Base-by-base conservation (phyloP, 2,329 filamentous ascomycete genomes). In the Aureobasidium sp. region DNA sequence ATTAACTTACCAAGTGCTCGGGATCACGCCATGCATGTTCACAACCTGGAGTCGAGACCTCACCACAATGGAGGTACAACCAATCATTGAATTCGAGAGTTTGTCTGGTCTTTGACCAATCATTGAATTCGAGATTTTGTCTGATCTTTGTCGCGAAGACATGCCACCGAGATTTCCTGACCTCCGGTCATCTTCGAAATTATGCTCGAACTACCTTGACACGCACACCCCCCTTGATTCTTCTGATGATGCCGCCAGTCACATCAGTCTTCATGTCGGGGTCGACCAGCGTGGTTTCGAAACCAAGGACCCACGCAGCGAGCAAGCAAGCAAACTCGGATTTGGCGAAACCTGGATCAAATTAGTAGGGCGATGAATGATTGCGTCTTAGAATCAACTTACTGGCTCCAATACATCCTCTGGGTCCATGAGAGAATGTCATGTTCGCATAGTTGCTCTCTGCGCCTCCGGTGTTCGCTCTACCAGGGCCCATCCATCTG, bases 391-490 rank as follows among this genome's bases (percentile, higher is more conserved):
- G 3, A 4, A 58, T 36, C 5, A 7, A 42, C 50, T 42, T 42
- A 54, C 50, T 42, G 47, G 70, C 66, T 16, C 71, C 71, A 37
- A 71, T 70, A 53, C 70, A 72, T 27, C 67, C 68, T 14, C 71
- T 49, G 3, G 71, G 70, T 1, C 71, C 71, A 59, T 79, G 76
- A 21, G 78, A 65, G 63, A 79, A 80, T 0, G 76, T 78, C 55
- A 78, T 48, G 59, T 74, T 73, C 11, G 69, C 66, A 55, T 73
- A 77, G 61, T 76, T 76, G 63, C 74, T 76, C 4, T 69, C 67
- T 0, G 65, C 66, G 10, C 71, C 71, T 34, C 70, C 76, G 16
- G 68, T 68, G 25, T 77, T 78, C 4, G 75, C 71, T 14, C 71
- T 70, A 70, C 72, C 16, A 25, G 34, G 25, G 65, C 69, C 62